Evolutionary conservation across 2,329 filamentous ascomycete species (phyloP).

Genomic region (Sclerotinia trifoliorum): DNA sequence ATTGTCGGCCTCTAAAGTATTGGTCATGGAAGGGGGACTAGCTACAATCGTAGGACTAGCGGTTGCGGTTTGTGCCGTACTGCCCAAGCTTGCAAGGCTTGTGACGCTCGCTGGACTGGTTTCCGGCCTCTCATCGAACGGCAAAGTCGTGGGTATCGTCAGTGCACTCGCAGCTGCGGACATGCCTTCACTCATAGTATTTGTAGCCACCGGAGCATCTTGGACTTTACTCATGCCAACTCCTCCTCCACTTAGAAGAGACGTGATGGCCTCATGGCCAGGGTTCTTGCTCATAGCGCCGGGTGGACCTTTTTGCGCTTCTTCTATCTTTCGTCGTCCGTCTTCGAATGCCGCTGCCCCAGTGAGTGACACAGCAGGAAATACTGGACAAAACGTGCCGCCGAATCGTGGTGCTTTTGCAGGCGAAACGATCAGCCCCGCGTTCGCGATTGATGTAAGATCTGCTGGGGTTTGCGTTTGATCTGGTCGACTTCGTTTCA

Average conservation of each 20-base stretch:
- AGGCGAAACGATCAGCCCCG: conserved; percentile 36
- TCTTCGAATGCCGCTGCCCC: conserved; percentile 56
- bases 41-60: conserved; percentile 38
- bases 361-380: conserved; percentile 47
- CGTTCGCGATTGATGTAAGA: conserved; percentile 35
- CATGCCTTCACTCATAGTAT: conserved; percentile 38
- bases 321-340: conserved; percentile 50
- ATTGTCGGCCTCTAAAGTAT: conserved; percentile 33
- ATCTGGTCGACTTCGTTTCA: conserved; percentile 38
- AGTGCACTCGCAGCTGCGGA: conserved; percentile 37
- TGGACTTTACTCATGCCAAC: conserved; percentile 57
- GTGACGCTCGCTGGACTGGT: conserved; percentile 39
- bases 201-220: conserved; percentile 46
- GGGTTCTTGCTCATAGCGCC: conserved; percentile 52
- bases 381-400: conserved; percentile 39
- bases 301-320: conserved; percentile 44
- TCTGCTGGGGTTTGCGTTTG: conserved; percentile 29
- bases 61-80: conserved; percentile 38
- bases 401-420: conserved; percentile 39
- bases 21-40: conserved; percentile 36
- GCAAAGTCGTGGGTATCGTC: conserved; percentile 35
- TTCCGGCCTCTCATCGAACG: conserved; percentile 37
- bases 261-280: conserved; percentile 52
- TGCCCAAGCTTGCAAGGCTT: conserved; percentile 38
- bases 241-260: conserved; percentile 53